Evolutionary conservation across 345 rosid species (phyloP), one percentile per base, ranked within the genome.

Genomic region (Euphorbia peplus): DNA sequence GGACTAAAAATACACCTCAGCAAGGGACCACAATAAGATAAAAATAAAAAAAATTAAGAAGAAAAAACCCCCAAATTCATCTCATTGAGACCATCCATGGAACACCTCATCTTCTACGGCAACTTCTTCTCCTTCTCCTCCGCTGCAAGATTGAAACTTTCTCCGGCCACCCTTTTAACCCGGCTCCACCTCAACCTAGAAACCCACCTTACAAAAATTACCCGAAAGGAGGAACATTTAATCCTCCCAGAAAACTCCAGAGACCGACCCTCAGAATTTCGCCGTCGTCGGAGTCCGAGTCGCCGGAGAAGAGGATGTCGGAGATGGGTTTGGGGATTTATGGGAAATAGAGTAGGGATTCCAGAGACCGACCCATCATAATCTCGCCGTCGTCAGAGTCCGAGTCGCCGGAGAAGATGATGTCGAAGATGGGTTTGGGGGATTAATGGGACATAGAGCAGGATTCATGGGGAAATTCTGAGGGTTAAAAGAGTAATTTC

Each of bases 201-300:
- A 2, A 80, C 18, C 62, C 75, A 63, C 68, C 83, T 69, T 29
- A 67, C 67, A 15, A 75, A 50, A 46, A 72, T 28, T 21, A 69
- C 42, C 21, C 63, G 46, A 4, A 59, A 72, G 13, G 68, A 37
- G 61, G 65, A 64, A 12, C 68, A 61, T 26, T 4, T 8, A 30
- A 22, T 52, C 24, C 39, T 13, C 15, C 70, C 37, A 8, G 32
- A 37, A 55, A 50, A 52, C 63, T 3, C 67, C 37, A 39, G 12
- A 22, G 15, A 30, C 8, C 41, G 8, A 37, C 42, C 68, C 79
- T 67, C n/a, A n/a, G 37, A 32, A 32, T 2, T 32, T 32, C 37
- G 6, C 6, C 37, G 37, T 32, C n/a, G n/a, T n/a, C n/a, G n/a
- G n/a, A n/a, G n/a, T n/a, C n/a, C n/a, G n/a, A n/a, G n/a, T n/a